Evolutionary conservation across 306 rosid species (phyloP).

Genomic region (Casuarina cunninghamiana): DNA sequence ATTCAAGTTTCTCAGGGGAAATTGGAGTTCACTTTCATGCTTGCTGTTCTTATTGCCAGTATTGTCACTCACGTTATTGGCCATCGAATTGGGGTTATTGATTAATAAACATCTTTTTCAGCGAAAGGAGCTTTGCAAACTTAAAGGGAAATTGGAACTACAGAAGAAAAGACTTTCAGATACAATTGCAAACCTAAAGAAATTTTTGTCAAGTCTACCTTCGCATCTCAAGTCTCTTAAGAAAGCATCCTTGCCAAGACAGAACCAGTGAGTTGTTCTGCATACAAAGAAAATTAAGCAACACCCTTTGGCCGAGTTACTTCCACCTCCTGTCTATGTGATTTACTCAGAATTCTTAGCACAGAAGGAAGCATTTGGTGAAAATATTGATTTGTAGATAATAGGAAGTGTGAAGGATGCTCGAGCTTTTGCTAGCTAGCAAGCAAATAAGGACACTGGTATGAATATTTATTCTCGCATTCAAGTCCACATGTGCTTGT

Average conservation of each 20-base stretch:
- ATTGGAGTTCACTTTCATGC: background rate
- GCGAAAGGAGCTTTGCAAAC: conserved; percentile 97
- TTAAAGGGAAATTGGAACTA: conserved; percentile 69
- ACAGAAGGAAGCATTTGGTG: conserved; percentile 89
- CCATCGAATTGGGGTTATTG: background rate
- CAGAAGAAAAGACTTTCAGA: conserved; percentile 74
- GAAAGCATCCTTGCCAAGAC: conserved; percentile 91
- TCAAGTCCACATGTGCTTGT: too few relatives aligned
- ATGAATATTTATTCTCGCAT: conserved; percentile 25
- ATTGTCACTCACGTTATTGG: background rate
- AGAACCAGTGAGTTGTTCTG: conserved; percentile 73
- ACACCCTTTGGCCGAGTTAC: conserved; percentile 85
- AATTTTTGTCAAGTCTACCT: conserved; percentile 92
- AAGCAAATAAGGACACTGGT: conserved; percentile 78
- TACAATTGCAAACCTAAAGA: conserved; percentile 76
- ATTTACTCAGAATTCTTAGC: conserved; percentile 84
- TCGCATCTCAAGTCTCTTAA: conserved; percentile 93
- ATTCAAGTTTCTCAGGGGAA: background rate
- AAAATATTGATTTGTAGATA: conserved; percentile 79
- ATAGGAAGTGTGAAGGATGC: conserved; percentile 93
- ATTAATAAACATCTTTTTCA: conserved; percentile 28
- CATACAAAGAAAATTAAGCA: conserved; percentile 91
- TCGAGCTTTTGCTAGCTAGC: conserved; percentile 79
- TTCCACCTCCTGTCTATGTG: conserved; percentile 87
- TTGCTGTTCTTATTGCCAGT: background rate